These are phyloP conservation scores for Datisca glomerata DNA, from an alignment of 306 rosid species.

Conservation along the genomic window DNA sequence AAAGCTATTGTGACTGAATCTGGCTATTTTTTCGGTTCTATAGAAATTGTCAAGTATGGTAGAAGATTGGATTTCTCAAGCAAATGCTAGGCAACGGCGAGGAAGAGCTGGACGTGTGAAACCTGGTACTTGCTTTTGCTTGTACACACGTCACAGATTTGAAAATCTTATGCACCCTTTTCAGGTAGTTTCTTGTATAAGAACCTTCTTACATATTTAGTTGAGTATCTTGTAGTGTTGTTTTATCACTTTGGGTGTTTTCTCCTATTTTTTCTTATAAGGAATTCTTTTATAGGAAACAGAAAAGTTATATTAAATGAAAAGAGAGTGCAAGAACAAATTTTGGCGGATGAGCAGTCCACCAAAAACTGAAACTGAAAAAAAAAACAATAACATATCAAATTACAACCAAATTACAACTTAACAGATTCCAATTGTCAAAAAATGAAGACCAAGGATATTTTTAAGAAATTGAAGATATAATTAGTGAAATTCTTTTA, in stretches of 20 bases:
- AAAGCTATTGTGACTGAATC: slow-evolving; percentile 5
- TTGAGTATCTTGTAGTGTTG: slow-evolving; percentile 10
- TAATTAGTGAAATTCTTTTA: too few species aligned
- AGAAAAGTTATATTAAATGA: too few species aligned
- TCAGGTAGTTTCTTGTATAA: slow-evolving; percentile 40
- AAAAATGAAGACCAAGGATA: too few species aligned
- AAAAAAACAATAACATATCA: too few species aligned
- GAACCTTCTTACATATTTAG: slow-evolving; percentile 4
- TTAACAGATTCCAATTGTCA: too few species aligned
- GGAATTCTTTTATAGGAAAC: too few species aligned
- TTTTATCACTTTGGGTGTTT: slow-evolving; percentile 3
- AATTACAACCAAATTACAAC: too few species aligned
- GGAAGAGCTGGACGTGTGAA: slow-evolving; percentile 99
- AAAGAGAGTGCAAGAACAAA: too few species aligned
- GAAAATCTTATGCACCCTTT: slow-evolving; percentile 86
- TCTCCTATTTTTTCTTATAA: not conserved
- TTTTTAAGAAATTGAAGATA: too few species aligned
- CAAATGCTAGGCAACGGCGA: slow-evolving; percentile 87
- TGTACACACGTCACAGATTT: slow-evolving; percentile 74
- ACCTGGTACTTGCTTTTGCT: slow-evolving; percentile 86
- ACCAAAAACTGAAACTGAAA: too few species aligned
- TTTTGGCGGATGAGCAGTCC: too few species aligned
- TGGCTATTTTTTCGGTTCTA: slow-evolving; percentile 13
- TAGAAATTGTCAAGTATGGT: slow-evolving; percentile 98
- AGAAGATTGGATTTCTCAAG: slow-evolving; percentile 98